These are phyloP conservation scores for Phaeodactylum tricornutum DNA, from an alignment of 108 stramenopile genomes.

Conservation along the genomic window DNA sequence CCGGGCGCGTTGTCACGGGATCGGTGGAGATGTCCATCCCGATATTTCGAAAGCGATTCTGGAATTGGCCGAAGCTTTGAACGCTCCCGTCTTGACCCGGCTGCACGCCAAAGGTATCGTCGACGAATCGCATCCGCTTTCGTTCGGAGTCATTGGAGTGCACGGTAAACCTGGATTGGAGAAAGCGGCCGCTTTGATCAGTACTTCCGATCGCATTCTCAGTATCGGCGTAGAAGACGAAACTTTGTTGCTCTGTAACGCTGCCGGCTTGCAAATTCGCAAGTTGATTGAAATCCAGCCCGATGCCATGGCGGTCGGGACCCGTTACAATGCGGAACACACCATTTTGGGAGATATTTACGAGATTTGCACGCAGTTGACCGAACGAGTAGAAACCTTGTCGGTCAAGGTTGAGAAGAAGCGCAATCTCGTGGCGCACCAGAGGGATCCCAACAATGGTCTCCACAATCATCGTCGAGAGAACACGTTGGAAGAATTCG, in stretches of 20 bases:
- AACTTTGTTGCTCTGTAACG: constrained; percentile 22
- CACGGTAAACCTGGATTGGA: constrained; percentile 36
- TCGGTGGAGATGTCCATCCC: neutral
- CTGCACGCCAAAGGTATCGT: constrained; percentile 35
- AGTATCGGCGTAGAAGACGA: constrained; percentile 27
- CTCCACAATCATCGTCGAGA: too few species aligned
- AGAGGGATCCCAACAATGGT: too few species aligned
- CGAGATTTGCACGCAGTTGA: neutral
- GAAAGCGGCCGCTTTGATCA: constrained; percentile 14
- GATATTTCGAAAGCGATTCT: constrained; percentile 7
- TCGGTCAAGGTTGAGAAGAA: too few species aligned
- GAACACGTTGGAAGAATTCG: too few species aligned
- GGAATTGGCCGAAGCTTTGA: constrained; percentile 18
- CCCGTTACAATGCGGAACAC: constrained; percentile 7
- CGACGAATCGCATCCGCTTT: constrained; percentile 19
- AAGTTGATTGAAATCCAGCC: constrained; percentile 15
- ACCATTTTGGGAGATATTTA: constrained; percentile 6
- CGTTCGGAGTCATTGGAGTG: constrained; percentile 22
- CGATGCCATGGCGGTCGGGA: constrained; percentile 3
- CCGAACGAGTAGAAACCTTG: too few species aligned
- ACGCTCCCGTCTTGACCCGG: constrained; percentile 26
- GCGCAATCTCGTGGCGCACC: too few species aligned
- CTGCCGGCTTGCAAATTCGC: constrained; percentile 23
- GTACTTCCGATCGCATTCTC: constrained; percentile 20
- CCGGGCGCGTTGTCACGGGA: constrained; percentile 13